Conservation (phyloP, 2,329 filamentous ascomycete species). For the Venturia carpophila region DNA sequence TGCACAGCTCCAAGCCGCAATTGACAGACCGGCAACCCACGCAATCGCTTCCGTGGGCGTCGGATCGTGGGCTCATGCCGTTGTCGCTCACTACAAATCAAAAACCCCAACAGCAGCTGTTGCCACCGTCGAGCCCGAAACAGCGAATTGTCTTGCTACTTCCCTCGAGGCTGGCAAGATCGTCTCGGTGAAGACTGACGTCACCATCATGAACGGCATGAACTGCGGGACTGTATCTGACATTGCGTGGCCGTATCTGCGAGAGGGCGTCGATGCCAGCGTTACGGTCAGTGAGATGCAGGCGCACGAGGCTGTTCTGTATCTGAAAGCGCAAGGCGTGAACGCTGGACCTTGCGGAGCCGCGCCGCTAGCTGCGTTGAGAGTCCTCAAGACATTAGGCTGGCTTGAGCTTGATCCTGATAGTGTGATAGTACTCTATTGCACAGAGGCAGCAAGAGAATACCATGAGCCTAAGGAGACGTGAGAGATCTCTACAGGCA, state of each 20-base stretch:
- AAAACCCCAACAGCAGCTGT: slow-evolving; percentile 34
- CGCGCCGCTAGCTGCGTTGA: slow-evolving; percentile 50
- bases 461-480: slow-evolving; percentile 32
- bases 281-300: slow-evolving; percentile 55
- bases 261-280: slow-evolving; percentile 51
- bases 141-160: slow-evolving; percentile 51
- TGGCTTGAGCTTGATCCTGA: slow-evolving; percentile 35
- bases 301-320: slow-evolving; percentile 49
- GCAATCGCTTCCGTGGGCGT: slow-evolving; percentile 63
- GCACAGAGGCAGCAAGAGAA: slow-evolving; percentile 54
- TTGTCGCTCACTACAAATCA: slow-evolving; percentile 56
- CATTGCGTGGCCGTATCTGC: slow-evolving; percentile 56
- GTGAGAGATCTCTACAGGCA: no score
- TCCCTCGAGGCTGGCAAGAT: slow-evolving; percentile 45
- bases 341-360: slow-evolving; percentile 56
- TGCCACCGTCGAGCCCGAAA: slow-evolving; percentile 63
- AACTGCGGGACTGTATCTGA: slow-evolving; percentile 63
- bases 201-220: slow-evolving; percentile 67
- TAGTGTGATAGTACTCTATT: slow-evolving; percentile 57
- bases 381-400: slow-evolving; percentile 36
- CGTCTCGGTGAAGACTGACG: slow-evolving; percentile 45
- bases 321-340: slow-evolving; percentile 44
- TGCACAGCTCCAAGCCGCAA: slow-evolving; percentile 44
- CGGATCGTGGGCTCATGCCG: slow-evolving; percentile 64
- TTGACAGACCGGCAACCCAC: slow-evolving; percentile 36